phyloP scores from a whole-genome alignment of 805 yeast genomes.

The Spathaspora passalidarum region DNA sequence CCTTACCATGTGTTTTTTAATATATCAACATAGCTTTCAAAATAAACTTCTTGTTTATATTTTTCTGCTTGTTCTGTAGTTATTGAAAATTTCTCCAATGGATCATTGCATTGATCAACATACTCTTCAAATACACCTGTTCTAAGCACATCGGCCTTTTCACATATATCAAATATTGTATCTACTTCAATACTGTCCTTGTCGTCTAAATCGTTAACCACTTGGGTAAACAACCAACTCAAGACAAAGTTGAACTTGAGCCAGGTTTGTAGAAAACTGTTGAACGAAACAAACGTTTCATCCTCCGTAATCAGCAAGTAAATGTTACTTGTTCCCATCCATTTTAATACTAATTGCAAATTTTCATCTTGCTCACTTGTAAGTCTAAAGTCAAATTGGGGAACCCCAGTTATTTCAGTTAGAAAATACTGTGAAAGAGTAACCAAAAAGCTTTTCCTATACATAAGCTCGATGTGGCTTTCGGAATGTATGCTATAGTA shows the following conservation, averaged over 20 bases:
- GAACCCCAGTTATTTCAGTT: constrained; percentile 5
- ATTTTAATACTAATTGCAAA: constrained; percentile 2
- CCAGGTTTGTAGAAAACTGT: constrained; percentile 24
- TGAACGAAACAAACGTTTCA: constrained; percentile 15
- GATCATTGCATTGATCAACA: not conserved
- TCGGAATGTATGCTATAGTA: not conserved
- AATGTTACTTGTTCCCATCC: constrained; percentile 4
- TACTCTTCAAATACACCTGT: not conserved
- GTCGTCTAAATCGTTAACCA: not conserved
- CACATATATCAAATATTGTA: not conserved
- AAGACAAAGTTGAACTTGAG: constrained; percentile 18
- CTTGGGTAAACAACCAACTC: constrained; percentile 19
- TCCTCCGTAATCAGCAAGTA: constrained; percentile 15
- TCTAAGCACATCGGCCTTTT: not conserved
- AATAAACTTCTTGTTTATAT: not conserved
- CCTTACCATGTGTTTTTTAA: not conserved
- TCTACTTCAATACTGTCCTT: not conserved
- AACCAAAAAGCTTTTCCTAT: constrained; percentile 4
- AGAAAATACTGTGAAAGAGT: constrained; percentile 7
- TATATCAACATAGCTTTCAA: constrained; percentile 4
- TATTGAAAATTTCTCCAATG: not conserved
- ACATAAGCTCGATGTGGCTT: not conserved
- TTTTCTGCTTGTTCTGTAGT: not conserved
- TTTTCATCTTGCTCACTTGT: not conserved
- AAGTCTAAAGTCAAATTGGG: not conserved